Conservation (phyloP, 2,329 filamentous ascomycete species). For the Fusarium praegraminearum region DNA sequence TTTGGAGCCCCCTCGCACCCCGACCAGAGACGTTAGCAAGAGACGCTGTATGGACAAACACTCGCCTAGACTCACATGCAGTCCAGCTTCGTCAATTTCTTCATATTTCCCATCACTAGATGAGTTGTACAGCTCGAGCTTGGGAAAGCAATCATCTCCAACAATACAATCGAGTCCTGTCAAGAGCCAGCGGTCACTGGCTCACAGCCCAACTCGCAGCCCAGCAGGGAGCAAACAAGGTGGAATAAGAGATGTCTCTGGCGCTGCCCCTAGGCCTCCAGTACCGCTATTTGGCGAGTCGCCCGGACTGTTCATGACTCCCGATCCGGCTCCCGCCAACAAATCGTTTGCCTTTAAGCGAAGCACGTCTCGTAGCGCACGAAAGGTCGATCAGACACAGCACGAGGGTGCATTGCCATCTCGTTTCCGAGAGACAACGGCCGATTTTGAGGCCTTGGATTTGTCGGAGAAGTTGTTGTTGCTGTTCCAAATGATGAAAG, state of each 20-base stretch:
- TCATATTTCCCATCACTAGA: neutral
- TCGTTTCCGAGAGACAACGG: neutral
- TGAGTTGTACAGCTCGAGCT: neutral
- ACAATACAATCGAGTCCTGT: neutral
- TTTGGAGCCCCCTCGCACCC: neutral
- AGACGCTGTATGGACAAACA: neutral
- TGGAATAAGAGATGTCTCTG: fast-evolving
- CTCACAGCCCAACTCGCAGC: neutral
- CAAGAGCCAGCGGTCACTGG: neutral
- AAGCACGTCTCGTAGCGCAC: neutral
- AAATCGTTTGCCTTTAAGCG: neutral
- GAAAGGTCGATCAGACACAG: fast-evolving
- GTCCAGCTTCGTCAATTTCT: fast-evolving
- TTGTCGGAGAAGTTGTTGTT: neutral
- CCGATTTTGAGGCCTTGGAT: neutral
- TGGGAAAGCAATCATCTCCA: fast-evolving
- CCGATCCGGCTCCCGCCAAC: neutral
- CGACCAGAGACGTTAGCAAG: fast-evolving
- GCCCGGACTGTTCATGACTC: neutral
- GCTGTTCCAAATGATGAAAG: neutral
- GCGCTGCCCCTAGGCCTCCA: fast-evolving
- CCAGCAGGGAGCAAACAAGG: neutral
- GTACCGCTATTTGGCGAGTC: neutral
- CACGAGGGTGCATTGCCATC: neutral
- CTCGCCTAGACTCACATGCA: fast-evolving